Evolutionary conservation across 106 monocot genomes (phyloP), one percentile per base, ranked within the genome.

Genomic region (Dioscorea dumetorum): DNA sequence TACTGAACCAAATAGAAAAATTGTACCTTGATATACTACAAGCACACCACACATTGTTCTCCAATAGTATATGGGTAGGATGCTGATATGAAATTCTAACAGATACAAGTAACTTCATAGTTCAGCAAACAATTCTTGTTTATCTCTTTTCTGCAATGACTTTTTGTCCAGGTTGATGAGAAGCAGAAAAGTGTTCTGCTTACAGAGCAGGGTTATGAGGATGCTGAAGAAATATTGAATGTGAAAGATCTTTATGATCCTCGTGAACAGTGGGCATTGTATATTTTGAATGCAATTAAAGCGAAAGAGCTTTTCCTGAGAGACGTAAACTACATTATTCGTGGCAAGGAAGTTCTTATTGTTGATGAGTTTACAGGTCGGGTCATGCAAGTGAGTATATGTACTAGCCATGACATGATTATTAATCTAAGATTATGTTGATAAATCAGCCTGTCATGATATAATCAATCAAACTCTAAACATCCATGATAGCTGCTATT

Each of bases 301-400:
- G 91, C 95, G 50, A 91, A 97, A 74, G 95, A 97, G 60, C 82
- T 97, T n/a, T 97, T 97, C 73, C 88, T 90, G 60, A 88, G 86
- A 76, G 95, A 97, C 80, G 95, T 91, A 8, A 97, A 97, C 62
- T 97, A 97, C 72, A 97, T 97, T 48, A 74, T 91, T 58, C 85
- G 95, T 69, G 78, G 76, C 53, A 91, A 95, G 72, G 95, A 95
- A 76, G 91, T 95, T 63, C 65, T 91, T 15, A 95, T 95, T 71
- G 95, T 95, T 64, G 95, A 95, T 83, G 95, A 95, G 70, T 95
- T 95, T 77, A 95, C 95, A 35, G 95, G 95, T 23, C 80, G 95
- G 49, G 95, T 97, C 60, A 97, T 97, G 95, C 88, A 91, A 80
- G 94, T 94, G 69, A 79, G 76, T 78, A 54, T 60, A 22, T 31